Percentiles rank a stretch among this genome's conserved stretches.
These are phyloP conservation scores for Salvia sclarea DNA, from an alignment of 305 asterid genomes.

Conservation along the genomic window DNA sequence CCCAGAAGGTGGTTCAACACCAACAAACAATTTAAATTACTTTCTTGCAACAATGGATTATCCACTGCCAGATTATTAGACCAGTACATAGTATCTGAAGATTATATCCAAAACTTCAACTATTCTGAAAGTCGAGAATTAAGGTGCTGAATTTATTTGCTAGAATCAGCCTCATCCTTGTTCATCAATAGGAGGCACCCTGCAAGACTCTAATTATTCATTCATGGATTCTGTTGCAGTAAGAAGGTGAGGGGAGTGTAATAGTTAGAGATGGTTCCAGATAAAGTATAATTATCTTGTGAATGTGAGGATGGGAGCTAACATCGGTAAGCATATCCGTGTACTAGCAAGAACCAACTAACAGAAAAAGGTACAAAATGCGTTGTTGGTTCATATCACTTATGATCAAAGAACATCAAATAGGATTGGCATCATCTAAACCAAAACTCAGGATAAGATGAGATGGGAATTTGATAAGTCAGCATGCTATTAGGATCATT, in stretches of 20 bases:
- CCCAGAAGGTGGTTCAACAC: constrained; percentile 7
- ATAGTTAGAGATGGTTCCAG: background rate
- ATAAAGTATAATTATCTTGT: background rate
- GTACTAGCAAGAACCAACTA: background rate
- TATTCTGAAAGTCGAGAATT: background rate
- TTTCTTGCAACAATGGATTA: constrained; percentile 10
- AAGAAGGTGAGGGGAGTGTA: background rate
- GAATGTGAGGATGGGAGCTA: background rate
- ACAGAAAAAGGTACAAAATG: background rate
- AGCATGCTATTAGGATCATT: background rate
- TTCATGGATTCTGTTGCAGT: constrained; percentile 13
- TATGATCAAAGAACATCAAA: constrained; percentile 11
- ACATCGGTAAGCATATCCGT: background rate
- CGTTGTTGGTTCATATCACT: background rate
- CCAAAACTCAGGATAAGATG: constrained; percentile 1
- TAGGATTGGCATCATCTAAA: background rate
- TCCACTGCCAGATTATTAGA: constrained; percentile 1
- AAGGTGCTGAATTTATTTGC: background rate
- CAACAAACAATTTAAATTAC: background rate
- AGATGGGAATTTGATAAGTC: constrained; percentile 1
- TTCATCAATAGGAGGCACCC: constrained; percentile 4
- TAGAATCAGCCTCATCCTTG: constrained; percentile 8
- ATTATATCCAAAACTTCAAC: constrained; percentile 24
- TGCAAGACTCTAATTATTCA: background rate
- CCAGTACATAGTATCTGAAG: background rate